These are phyloP conservation scores for Candida loeiensis DNA, from an alignment of 805 yeast species.

Conservation along the genomic window DNA sequence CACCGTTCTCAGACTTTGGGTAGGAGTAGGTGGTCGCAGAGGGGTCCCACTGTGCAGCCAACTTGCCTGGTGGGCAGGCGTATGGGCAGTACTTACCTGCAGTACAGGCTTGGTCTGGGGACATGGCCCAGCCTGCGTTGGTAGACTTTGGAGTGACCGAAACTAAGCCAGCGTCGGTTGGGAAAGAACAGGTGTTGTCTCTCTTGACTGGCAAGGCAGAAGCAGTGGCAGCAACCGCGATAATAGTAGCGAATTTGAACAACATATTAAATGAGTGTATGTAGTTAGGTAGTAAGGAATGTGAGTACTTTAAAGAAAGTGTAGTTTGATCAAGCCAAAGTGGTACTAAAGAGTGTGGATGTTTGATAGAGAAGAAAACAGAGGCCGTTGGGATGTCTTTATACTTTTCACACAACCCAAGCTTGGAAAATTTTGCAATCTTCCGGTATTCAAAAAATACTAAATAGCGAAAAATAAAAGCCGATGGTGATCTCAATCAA, in stretches of 20 bases:
- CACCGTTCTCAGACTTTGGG: constrained; percentile 81
- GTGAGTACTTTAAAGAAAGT: constrained; percentile 1
- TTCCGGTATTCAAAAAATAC: neutral
- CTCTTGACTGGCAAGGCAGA: constrained; percentile 24
- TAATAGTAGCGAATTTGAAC: constrained; percentile 10
- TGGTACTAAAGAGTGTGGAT: constrained; percentile 1
- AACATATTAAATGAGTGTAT: constrained; percentile 11
- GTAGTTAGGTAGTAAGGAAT: neutral
- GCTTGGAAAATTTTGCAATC: neutral
- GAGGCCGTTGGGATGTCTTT: too few relatives aligned
- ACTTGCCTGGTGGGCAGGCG: constrained; percentile 85
- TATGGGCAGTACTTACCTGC: constrained; percentile 85
- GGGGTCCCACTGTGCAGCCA: constrained; percentile 89
- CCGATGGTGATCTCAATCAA: neutral
- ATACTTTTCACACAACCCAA: constrained; percentile 1
- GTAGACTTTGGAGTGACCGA: constrained; percentile 53
- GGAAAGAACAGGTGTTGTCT: constrained; percentile 60
- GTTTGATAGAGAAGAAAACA: constrained; percentile 4
- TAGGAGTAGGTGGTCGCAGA: constrained; percentile 65
- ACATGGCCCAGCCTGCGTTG: constrained; percentile 87
- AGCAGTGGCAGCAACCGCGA: constrained; percentile 16
- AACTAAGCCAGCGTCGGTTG: constrained; percentile 64
- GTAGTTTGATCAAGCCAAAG: constrained; percentile 1
- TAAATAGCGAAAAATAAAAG: neutral
- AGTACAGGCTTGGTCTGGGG: constrained; percentile 67